A percentile compares a stretch with the other conserved stretches of the same genome.
phyloP scores from a whole-genome alignment of 305 asterid genomes.

The Fraxinus baroniana region DNA sequence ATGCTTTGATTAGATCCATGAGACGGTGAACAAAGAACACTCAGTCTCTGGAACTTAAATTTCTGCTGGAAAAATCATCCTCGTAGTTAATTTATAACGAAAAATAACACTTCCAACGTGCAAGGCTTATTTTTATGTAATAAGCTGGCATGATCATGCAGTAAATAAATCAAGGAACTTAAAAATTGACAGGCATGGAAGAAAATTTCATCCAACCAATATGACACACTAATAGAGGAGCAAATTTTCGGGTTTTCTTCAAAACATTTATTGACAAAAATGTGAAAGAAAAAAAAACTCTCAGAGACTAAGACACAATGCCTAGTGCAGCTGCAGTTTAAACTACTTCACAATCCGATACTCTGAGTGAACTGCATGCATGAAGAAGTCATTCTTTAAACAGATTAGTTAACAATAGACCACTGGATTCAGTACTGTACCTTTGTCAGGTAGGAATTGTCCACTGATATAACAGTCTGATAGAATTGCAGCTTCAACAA shows the following conservation, averaged over 20 bases:
- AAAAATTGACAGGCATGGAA: not conserved
- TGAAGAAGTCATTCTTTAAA: not conserved
- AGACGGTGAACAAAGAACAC: not conserved
- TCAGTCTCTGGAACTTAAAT: not conserved
- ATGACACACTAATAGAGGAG: not conserved
- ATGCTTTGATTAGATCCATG: not conserved
- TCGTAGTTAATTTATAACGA: not conserved
- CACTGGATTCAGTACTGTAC: not conserved
- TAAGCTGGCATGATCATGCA: not conserved
- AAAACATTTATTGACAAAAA: not conserved
- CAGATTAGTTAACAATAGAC: not conserved
- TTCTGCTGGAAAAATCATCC: not conserved
- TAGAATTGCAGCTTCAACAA: constrained; percentile 87
- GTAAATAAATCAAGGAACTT: not conserved
- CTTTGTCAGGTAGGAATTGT: constrained; percentile 89
- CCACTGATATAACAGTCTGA: constrained; percentile 88
- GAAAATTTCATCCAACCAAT: not conserved
- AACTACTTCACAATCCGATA: not conserved
- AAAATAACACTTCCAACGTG: not conserved
- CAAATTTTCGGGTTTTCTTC: not conserved
- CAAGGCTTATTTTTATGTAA: not conserved
- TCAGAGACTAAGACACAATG: not conserved
- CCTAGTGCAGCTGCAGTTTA: not conserved
- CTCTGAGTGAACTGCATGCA: not conserved
- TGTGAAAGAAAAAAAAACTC: not conserved